phyloP scores from a whole-genome alignment of 192 early-diverging fungal species.

The Backusella westeae region DNA sequence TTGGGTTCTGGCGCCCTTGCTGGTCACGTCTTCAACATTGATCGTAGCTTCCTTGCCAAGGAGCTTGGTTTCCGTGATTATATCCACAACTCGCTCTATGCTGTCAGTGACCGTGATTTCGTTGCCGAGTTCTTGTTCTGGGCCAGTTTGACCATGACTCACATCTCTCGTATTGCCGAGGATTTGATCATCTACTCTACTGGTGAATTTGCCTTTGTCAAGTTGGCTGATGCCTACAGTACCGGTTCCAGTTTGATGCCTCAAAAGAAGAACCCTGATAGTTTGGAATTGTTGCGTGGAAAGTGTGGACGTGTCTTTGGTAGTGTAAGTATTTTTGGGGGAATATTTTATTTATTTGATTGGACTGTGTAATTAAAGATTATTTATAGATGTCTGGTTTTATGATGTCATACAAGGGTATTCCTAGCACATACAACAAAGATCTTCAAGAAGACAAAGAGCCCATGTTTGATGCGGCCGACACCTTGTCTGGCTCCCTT shows the following conservation, averaged over 20 bases:
- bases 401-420: constrained; percentile 98
- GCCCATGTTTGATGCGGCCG: constrained; percentile 94
- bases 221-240: constrained; percentile 95
- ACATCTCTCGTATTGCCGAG: constrained; percentile 87
- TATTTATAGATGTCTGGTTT: constrained; percentile 78
- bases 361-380: neutral
- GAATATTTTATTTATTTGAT: neutral
- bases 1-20: constrained; percentile 94
- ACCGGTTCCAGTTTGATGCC: constrained; percentile 99
- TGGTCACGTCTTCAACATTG: constrained; percentile 95
- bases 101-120: constrained; percentile 95
- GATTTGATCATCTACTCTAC: constrained; percentile 95
- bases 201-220: constrained; percentile 93
- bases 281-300: constrained; percentile 91
- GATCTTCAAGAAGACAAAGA: constrained; percentile 99
- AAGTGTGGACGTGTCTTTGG: constrained; percentile 98
- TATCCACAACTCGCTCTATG: constrained; percentile 89
- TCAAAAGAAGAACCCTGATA: constrained; percentile 99
- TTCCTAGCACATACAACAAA: constrained; percentile 98
- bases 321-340: constrained; percentile 45
- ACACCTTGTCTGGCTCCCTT: constrained; percentile 85
- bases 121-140: constrained; percentile 97
- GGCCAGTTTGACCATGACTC: constrained; percentile 88
- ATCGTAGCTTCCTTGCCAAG: constrained; percentile 84
- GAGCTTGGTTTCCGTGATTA: constrained; percentile 86